A percentile compares a stretch with the other conserved stretches of the same genome.
These are phyloP conservation scores for Clitopilus hobsonii DNA, from an alignment of 768 basidiomycete genomes.

Conservation along the genomic window DNA sequence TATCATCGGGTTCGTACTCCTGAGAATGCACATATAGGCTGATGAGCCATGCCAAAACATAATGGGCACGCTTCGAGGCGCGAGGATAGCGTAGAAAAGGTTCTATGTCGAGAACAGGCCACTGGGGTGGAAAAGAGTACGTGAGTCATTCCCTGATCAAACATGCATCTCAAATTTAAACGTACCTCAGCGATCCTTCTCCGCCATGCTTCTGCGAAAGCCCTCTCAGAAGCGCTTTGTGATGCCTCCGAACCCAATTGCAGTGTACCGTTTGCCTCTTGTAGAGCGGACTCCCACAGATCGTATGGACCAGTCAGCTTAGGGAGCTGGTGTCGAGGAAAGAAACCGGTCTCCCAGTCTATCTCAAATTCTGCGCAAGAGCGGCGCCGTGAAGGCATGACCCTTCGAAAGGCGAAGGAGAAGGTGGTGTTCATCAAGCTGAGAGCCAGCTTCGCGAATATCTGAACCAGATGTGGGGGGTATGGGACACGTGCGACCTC, in stretches of 20 bases:
- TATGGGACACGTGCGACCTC: slow-evolving; percentile 43
- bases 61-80: slow-evolving; percentile 77
- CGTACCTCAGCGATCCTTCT: slow-evolving; percentile 57
- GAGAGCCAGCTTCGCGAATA: slow-evolving; percentile 42
- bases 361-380: slow-evolving; percentile 50
- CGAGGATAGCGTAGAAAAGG: slow-evolving; percentile 51
- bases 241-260: slow-evolving; percentile 41
- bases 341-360: slow-evolving; percentile 71
- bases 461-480: slow-evolving; percentile 44
- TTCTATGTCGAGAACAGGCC: slow-evolving; percentile 62
- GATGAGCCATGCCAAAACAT: slow-evolving; percentile 83
- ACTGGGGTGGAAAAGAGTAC: no score
- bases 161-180: no score
- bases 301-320: slow-evolving; percentile 48
- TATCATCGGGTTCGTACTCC: slow-evolving; percentile 34
- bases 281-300: slow-evolving; percentile 70
- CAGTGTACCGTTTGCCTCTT: slow-evolving; percentile 47
- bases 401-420: slow-evolving; percentile 24
- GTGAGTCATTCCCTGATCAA: no score
- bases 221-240: slow-evolving; percentile 40
- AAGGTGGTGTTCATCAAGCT: slow-evolving; percentile 42
- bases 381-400: slow-evolving; percentile 23
- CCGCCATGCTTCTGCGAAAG: slow-evolving; percentile 69
- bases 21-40: slow-evolving; percentile 89
- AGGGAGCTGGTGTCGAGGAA: slow-evolving; percentile 64